Conservation (phyloP, 352 stramenopile species). For the Globisporangium spiculum region DNA sequence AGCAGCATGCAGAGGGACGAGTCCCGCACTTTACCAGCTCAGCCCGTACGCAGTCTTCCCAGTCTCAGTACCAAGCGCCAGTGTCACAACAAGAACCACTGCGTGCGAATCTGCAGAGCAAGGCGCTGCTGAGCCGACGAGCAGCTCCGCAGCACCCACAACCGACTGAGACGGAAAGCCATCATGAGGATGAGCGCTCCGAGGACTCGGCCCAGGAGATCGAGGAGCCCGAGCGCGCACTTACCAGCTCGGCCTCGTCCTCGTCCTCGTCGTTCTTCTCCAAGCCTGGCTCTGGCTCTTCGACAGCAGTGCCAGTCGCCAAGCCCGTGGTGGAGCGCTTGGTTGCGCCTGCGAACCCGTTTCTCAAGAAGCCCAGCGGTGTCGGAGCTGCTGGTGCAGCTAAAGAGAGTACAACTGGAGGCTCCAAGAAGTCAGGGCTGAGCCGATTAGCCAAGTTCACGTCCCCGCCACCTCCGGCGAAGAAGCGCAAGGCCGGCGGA, state of each 20-base stretch:
- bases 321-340: constrained; percentile 31
- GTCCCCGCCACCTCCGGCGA: constrained; percentile 34
- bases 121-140: constrained; percentile 19
- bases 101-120: constrained; percentile 14
- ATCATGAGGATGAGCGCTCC: not conserved
- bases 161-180: not conserved
- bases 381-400: constrained; percentile 7
- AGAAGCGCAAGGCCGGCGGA: constrained; percentile 22
- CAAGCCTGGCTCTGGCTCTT: not conserved
- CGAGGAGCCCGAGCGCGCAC: not conserved
- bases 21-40: not conserved
- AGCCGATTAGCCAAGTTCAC: constrained; percentile 65
- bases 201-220: constrained; percentile 5
- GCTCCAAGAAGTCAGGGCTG: constrained; percentile 44
- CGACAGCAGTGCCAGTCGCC: not conserved
- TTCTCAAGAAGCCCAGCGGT: constrained; percentile 54
- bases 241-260: not conserved
- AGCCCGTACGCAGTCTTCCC: not conserved
- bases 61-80: constrained; percentile 1
- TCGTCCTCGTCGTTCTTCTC: constrained; percentile 17
- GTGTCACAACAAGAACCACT: constrained; percentile 3
- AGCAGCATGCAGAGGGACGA: constrained; percentile 13
- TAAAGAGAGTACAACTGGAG: constrained; percentile 1
- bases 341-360: constrained; percentile 63
- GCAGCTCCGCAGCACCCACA: not conserved